Conservation (phyloP, 2,329 filamentous ascomycete species). For the Fusarium sp. region DNA sequence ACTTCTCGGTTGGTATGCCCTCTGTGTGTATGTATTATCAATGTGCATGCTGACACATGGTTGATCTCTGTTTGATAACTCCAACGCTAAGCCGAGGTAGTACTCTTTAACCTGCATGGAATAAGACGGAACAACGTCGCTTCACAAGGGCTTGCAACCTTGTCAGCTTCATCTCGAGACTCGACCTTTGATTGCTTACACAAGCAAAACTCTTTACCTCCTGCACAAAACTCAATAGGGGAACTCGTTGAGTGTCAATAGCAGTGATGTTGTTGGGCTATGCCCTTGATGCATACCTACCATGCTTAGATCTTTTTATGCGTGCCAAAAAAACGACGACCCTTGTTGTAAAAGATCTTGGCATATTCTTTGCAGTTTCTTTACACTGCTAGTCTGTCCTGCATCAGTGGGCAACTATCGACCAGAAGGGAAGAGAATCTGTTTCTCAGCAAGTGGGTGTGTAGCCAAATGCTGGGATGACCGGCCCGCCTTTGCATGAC, state of each 20-base stretch:
- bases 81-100: constrained; percentile 14
- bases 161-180: constrained; percentile 19
- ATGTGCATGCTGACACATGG: constrained; percentile 15
- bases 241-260: background rate
- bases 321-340: background rate
- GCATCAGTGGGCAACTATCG: background rate
- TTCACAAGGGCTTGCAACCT: constrained; percentile 24
- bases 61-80: background rate
- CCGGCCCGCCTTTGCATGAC: constrained; percentile 4
- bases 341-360: background rate
- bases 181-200: constrained; percentile 8
- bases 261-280: background rate
- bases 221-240: constrained; percentile 10
- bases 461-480: background rate
- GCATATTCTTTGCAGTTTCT: background rate
- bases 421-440: background rate
- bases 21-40: constrained; percentile 1
- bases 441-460: background rate
- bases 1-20: background rate
- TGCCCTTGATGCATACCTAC: background rate
- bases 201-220: constrained; percentile 6
- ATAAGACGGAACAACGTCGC: constrained; percentile 8
- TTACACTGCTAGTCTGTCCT: background rate
- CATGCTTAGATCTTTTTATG: background rate
- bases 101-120: background rate